phyloP scores from a whole-genome alignment of 495 filamentous ascomycete genomes.

The Neurospora sp. region DNA sequence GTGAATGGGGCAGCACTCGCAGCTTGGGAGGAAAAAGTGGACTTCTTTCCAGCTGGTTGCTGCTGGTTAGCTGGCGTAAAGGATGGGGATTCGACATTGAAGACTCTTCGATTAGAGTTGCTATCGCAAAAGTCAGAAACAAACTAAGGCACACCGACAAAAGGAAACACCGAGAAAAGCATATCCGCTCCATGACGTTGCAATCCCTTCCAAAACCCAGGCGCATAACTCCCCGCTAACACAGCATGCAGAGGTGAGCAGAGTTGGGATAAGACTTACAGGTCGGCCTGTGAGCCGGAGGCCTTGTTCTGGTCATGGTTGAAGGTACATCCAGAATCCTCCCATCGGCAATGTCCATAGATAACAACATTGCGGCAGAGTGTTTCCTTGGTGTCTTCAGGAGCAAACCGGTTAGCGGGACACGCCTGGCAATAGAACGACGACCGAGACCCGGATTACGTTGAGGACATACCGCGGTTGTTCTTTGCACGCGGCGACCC shows the following conservation, averaged over 20 bases:
- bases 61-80: slow-evolving; percentile 65
- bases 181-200: background rate
- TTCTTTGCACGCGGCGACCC: slow-evolving; percentile 41
- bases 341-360: slow-evolving; percentile 86
- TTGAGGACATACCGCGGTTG: slow-evolving; percentile 32
- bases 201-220: background rate
- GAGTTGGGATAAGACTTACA: slow-evolving; percentile 33
- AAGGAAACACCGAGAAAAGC: background rate
- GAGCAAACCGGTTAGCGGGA: slow-evolving; percentile 1
- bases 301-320: slow-evolving; percentile 70
- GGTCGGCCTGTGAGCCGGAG: slow-evolving; percentile 42
- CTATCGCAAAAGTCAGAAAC: slow-evolving; percentile 13
- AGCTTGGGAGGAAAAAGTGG: slow-evolving; percentile 68
- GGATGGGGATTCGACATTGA: slow-evolving; percentile 93
- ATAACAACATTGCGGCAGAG: slow-evolving; percentile 89
- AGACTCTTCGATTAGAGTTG: slow-evolving; percentile 55
- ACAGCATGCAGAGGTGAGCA: background rate
- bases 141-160: background rate
- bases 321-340: slow-evolving; percentile 85
- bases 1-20: slow-evolving; percentile 89
- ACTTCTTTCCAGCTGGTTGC: slow-evolving; percentile 43
- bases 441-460: background rate
- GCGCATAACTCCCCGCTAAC: background rate
- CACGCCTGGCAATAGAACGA: slow-evolving; percentile 1
- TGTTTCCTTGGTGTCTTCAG: slow-evolving; percentile 60